Percentiles rank a stretch among this genome's conserved stretches.
phyloP scores from a whole-genome alignment of 1,284 basidiomycete species.

The Cryptococcus hybrid region DNA sequence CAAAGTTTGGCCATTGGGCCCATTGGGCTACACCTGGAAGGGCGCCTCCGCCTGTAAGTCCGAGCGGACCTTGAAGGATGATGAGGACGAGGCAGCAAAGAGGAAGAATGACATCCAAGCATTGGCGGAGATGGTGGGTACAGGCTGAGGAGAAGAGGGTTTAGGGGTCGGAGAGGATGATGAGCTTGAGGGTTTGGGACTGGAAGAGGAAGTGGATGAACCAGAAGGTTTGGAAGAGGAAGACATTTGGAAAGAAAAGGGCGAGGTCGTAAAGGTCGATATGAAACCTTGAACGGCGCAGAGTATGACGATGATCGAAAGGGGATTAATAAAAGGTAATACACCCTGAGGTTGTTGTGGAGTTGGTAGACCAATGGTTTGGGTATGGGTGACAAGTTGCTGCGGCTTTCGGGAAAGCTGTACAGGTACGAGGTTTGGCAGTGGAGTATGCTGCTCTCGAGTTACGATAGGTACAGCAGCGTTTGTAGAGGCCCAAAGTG shows the following conservation, averaged over 20 bases:
- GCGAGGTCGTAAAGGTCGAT: constrained; percentile 16
- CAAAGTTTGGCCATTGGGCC: constrained; percentile 2
- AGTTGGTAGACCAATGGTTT: constrained; percentile 4
- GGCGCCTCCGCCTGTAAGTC: constrained; percentile 17
- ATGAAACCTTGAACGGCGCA: constrained; percentile 17
- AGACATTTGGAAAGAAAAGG: constrained; percentile 9
- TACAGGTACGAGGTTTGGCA: no score
- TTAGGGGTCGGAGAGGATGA: constrained; percentile 6
- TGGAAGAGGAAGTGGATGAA: constrained; percentile 3
- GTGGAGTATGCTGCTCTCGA: no score
- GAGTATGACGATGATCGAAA: constrained; percentile 14
- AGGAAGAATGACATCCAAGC: constrained; percentile 44
- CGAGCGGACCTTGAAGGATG: constrained; percentile 40
- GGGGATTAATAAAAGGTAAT: constrained; percentile 15
- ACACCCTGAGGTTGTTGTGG: neutral
- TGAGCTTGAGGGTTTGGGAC: constrained; percentile 3
- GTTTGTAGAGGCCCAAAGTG: no score
- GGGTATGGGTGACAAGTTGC: neutral
- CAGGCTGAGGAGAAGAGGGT: constrained; percentile 15
- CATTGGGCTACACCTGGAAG: neutral
- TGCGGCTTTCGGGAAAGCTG: no score
- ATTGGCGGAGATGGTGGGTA: constrained; percentile 32
- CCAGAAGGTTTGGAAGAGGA: constrained; percentile 8
- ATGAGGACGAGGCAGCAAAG: constrained; percentile 36
- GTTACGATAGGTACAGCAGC: no score